phyloP scores from a whole-genome alignment of 2,329 filamentous ascomycete species.

The Cordyceps sp. region DNA sequence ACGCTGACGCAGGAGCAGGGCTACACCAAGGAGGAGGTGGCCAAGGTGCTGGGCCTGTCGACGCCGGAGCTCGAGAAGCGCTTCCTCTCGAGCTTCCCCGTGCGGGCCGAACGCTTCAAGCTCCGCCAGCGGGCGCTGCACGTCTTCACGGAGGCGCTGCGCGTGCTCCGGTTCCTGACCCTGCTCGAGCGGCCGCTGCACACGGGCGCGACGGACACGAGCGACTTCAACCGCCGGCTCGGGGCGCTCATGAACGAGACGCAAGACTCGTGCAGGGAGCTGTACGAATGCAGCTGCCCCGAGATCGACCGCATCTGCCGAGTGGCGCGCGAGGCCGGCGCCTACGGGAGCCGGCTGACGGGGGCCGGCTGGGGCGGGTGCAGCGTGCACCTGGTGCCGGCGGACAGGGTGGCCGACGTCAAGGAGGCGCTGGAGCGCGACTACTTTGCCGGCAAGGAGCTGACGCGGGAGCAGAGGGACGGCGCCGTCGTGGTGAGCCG shows the following conservation, averaged over 20 bases:
- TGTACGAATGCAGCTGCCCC: conserved; percentile 83
- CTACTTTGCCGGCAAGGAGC: conserved; percentile 58
- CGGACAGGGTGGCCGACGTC: conserved; percentile 63
- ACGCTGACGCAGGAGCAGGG: conserved; percentile 66
- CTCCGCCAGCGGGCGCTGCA: conserved; percentile 78
- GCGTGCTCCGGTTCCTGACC: conserved; percentile 69
- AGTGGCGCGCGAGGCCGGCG: conserved; percentile 62
- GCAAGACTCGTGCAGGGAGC: conserved; percentile 69
- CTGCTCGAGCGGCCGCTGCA: conserved; percentile 44
- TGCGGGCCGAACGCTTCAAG: conserved; percentile 75
- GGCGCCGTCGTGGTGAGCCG: conserved; percentile 79
- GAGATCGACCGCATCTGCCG: conserved; percentile 82
- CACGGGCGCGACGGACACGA: conserved; percentile 31
- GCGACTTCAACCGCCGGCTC: conserved; percentile 46
- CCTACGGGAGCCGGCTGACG: conserved; percentile 73
- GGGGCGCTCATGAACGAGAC: conserved; percentile 79
- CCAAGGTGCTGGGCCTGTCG: conserved; percentile 49
- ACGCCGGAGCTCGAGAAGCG: conserved; percentile 56
- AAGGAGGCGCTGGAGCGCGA: conserved; percentile 60
- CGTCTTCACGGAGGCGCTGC: conserved; percentile 76
- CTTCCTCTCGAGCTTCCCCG: conserved; percentile 78
- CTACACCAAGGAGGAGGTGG: conserved; percentile 78
- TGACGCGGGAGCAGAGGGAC: conserved; percentile 54
- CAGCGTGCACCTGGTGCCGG: conserved; percentile 81
- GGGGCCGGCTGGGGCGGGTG: conserved; percentile 96